Conservation (phyloP, 768 basidiomycete genomes). For the Suillus tomentosus region DNA sequence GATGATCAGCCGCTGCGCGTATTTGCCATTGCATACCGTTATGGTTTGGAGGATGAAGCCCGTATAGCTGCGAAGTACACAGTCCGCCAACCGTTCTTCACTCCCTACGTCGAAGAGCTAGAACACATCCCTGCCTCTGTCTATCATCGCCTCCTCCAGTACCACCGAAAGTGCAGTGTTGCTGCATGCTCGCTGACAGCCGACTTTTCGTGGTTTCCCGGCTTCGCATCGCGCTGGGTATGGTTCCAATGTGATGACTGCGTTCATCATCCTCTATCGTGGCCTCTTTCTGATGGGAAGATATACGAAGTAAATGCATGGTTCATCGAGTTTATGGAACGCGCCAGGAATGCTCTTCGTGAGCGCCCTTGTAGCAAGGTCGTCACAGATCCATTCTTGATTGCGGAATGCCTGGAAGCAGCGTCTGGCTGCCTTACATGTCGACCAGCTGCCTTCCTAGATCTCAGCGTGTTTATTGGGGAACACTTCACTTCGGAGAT, state of each 20-base stretch:
- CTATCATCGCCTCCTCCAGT: conserved; percentile 39
- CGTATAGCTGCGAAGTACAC: conserved; percentile 38
- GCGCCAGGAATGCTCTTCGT: conserved; percentile 30
- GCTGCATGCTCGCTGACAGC: conserved; percentile 33
- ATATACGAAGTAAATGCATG: conserved; percentile 37
- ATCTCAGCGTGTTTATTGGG: conserved; percentile 34
- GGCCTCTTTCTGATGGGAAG: conserved; percentile 37
- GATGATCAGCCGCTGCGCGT: conserved; percentile 37
- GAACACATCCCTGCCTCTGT: conserved; percentile 39
- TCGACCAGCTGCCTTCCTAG: conserved; percentile 32
- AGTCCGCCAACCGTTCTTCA: conserved; percentile 37
- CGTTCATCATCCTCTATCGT: conserved; percentile 35
- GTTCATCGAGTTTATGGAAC: conserved; percentile 39
- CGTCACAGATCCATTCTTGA: conserved; percentile 31
- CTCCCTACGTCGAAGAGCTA: conserved; percentile 38
- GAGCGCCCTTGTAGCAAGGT: conserved; percentile 35
- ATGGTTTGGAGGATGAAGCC: conserved; percentile 35
- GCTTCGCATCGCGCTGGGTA: conserved; percentile 38
- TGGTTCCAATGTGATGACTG: conserved; percentile 43
- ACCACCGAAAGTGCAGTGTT: conserved; percentile 37
- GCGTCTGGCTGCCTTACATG: conserved; percentile 31
- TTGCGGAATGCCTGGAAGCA: conserved; percentile 33
- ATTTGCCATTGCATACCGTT: conserved; percentile 43
- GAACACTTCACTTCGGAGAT: conserved; percentile 33
- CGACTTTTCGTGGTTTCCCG: conserved; percentile 39